Evolutionary conservation across 257 asterid genomes (phyloP).

Genomic region (Fraxinus quadrangulata): DNA sequence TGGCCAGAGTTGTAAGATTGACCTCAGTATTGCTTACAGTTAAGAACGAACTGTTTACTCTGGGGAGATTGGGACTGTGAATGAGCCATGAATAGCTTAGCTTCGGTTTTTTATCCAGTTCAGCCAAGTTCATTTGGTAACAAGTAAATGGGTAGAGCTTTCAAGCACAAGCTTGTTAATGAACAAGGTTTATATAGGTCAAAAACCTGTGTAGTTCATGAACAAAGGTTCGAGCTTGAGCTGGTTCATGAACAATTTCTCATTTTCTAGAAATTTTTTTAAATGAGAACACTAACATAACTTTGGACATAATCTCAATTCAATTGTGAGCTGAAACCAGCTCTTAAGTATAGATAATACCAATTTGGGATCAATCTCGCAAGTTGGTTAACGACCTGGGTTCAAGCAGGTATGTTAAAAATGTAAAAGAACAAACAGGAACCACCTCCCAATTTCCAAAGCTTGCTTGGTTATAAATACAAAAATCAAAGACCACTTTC

Average conservation of each 20-base stretch:
- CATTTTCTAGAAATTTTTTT: constrained; percentile 3
- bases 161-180: neutral
- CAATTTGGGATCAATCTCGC: neutral
- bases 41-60: too few relatives aligned
- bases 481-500: neutral
- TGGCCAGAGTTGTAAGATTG: constrained; percentile 14
- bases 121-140: constrained; percentile 6
- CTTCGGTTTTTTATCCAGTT: neutral
- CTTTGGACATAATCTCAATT: neutral
- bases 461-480: neutral
- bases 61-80: neutral
- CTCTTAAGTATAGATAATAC: neutral
- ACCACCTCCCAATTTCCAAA: neutral
- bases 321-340: neutral
- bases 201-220: neutral
- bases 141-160: constrained; percentile 1
- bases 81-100: neutral
- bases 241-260: constrained; percentile 3
- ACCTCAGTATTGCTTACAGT: neutral
- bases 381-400: neutral
- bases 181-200: neutral
- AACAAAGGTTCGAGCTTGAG: constrained; percentile 11
- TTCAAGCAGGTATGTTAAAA: neutral
- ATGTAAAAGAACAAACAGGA: neutral
- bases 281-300: neutral